Evolutionary conservation across 306 rosid genomes (phyloP), one percentile per base, ranked within the genome.

Genomic region (Begonia masoniana): DNA sequence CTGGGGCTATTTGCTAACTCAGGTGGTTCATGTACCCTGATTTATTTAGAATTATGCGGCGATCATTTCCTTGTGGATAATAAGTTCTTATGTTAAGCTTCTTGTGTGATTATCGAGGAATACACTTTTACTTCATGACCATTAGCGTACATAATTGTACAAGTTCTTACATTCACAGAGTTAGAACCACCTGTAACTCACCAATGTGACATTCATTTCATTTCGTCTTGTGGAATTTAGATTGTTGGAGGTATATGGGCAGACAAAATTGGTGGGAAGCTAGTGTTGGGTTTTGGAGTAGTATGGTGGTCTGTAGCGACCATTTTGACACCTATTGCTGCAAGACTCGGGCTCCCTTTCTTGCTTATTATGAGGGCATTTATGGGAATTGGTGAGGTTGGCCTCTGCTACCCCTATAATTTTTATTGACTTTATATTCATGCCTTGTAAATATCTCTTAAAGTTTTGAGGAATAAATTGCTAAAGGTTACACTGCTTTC

Each of bases 201-300:
- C 39, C 39, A 31, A 31, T 7, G 39, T 31, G 8, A 31, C 39
- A 31, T 31, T 31, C 39, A 5, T 31, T 31, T 31, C 9, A 7
- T 31, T 31, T 43, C 60, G 63, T 51, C 5, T 57, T 15, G 16
- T 71, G 58, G 57, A 52, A 36, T 52, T 62, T 57, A 85, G 97
- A 85, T 89, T 54, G 63, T 80, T 74, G 97, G 95, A 62, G 97
- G 97, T 67, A 89, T 89, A 60, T 89, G 94, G 97, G 97, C 97
- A 51, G 97, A 89, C 80, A 85, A 80, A 78, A 55, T 89, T 78
- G 97, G 97, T 47, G 95, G 97, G 64, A 89, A 89, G 83, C 41
- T 72, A 56, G 94, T 85, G 21, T 75, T 89, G 57, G 97, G 97
- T 65, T 89, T 89, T 56, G 95, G 97, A 60, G 95, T 89, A 48